phyloP scores from a whole-genome alignment of 345 rosid species.

The Hibiscus tridactylites region DNA sequence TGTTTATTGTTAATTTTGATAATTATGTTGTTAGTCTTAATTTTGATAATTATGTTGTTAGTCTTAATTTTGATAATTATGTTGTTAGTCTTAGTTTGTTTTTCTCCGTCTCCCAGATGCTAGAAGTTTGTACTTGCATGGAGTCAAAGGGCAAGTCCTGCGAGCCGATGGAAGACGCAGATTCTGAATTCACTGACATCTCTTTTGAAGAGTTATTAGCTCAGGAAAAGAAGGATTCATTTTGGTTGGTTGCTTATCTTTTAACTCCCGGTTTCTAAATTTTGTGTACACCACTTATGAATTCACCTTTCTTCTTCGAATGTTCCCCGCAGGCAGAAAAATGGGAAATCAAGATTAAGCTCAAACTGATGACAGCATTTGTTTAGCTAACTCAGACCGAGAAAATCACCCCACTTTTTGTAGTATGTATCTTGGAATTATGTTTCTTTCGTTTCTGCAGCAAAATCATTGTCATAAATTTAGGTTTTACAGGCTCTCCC shows the following conservation, averaged over 20 bases:
- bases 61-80: not conserved
- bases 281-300: not conserved
- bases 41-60: not conserved
- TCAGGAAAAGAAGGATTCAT: conserved; percentile 81
- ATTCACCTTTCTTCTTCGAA: not conserved
- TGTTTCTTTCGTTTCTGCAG: not conserved
- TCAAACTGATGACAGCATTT: conserved; percentile 18
- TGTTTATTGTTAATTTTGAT: not conserved
- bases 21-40: not conserved
- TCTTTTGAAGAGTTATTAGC: conserved; percentile 89
- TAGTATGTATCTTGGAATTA: conserved; percentile 8
- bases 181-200: conserved; percentile 47
- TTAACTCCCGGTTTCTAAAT: not conserved
- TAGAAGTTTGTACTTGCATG: conserved; percentile 57
- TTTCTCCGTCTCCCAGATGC: conserved; percentile 48
- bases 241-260: conserved; percentile 49
- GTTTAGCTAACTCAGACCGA: not conserved
- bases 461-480: not conserved
- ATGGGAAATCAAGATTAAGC: conserved; percentile 48
- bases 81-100: not conserved
- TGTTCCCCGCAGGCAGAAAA: conserved; percentile 59
- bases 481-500: not conserved
- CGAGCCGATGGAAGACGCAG: conserved; percentile 31
- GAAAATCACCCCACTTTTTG: not conserved
- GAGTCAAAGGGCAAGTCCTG: conserved; percentile 44